Percentiles rank a stretch among this genome's conserved stretches.
Evolutionary conservation across 257 asterid genomes (phyloP).

Genomic region (Haberlea rhodopensis): DNA sequence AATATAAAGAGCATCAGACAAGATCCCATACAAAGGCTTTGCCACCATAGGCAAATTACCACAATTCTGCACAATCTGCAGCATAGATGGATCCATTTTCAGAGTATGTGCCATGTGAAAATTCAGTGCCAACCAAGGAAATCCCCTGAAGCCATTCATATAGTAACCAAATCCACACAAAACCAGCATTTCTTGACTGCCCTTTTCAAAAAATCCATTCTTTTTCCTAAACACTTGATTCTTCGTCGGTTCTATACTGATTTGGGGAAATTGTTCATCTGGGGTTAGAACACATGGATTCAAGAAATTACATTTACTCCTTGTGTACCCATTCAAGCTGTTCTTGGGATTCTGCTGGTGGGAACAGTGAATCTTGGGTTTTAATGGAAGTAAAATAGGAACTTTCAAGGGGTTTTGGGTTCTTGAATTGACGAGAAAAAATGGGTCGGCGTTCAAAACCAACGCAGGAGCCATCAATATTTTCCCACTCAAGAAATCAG

Average conservation of each 20-base stretch:
- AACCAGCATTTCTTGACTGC: constrained; percentile 50
- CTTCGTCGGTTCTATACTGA: constrained; percentile 24
- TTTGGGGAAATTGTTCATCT: constrained; percentile 28
- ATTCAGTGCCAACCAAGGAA: constrained; percentile 87
- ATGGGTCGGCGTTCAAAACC: constrained; percentile 30
- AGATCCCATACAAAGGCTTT: constrained; percentile 81
- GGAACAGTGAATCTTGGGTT: constrained; percentile 26
- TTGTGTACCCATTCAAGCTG: constrained; percentile 28
- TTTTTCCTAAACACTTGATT: constrained; percentile 27
- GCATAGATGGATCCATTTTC: constrained; percentile 60
- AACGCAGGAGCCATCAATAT: constrained; percentile 40
- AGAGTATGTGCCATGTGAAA: constrained; percentile 70
- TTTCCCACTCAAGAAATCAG: constrained; percentile 13
- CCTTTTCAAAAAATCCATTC: constrained; percentile 36
- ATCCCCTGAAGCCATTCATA: constrained; percentile 87
- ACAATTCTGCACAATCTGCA: constrained; percentile 77
- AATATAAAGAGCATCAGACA: constrained; percentile 82
- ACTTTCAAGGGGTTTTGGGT: constrained; percentile 15
- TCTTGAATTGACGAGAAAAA: constrained; percentile 19
- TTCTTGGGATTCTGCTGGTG: constrained; percentile 34
- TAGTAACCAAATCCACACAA: constrained; percentile 83
- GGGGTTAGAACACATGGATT: constrained; percentile 30
- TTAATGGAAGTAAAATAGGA: constrained; percentile 23
- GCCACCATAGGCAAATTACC: constrained; percentile 80
- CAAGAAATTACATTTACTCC: constrained; percentile 26